phyloP scores from a whole-genome alignment of 805 yeast species.

The Yamadazyma phyllophila region DNA sequence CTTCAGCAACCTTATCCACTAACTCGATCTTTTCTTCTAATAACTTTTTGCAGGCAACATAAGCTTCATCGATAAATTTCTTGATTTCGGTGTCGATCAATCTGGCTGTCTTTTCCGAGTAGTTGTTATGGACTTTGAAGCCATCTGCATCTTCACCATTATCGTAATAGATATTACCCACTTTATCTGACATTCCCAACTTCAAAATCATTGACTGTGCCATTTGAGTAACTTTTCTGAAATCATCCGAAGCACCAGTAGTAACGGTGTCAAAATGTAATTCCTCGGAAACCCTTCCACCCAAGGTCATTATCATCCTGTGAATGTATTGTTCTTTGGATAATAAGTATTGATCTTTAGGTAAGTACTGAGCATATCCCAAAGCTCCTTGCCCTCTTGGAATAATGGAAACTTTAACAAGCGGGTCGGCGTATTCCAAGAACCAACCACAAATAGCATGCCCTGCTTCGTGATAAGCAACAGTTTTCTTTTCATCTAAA shows the following conservation, averaged over 20 bases:
- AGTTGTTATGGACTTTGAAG: slow-evolving; percentile 37
- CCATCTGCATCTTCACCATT: slow-evolving; percentile 44
- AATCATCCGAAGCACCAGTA: slow-evolving; percentile 95
- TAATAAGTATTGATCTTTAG: slow-evolving; percentile 83
- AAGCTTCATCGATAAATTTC: slow-evolving; percentile 72
- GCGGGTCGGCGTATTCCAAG: slow-evolving; percentile 85
- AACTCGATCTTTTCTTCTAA: slow-evolving; percentile 69
- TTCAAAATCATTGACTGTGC: slow-evolving; percentile 91
- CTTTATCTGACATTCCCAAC: slow-evolving; percentile 84
- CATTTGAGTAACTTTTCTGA: slow-evolving; percentile 91
- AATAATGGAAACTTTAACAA: slow-evolving; percentile 91
- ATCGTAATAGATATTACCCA: slow-evolving; percentile 76
- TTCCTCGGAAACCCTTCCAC: slow-evolving; percentile 97
- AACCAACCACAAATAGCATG: slow-evolving; percentile 99
- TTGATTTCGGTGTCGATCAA: slow-evolving; percentile 81
- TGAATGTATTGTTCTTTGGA: slow-evolving; percentile 77
- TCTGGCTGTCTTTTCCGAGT: slow-evolving; percentile 72
- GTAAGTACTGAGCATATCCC: slow-evolving; percentile 96
- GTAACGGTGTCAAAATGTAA: slow-evolving; percentile 88
- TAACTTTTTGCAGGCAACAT: slow-evolving; percentile 65
- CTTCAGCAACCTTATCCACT: slow-evolving; percentile 84
- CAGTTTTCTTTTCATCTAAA: slow-evolving; percentile 82
- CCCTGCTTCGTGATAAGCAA: slow-evolving; percentile 98
- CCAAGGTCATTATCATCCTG: slow-evolving; percentile 94
- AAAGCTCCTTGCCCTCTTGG: slow-evolving; percentile 97